Evolutionary conservation across 805 yeast species (phyloP), one percentile per base, ranked within the genome.

Genomic region (Candida ortonii): DNA sequence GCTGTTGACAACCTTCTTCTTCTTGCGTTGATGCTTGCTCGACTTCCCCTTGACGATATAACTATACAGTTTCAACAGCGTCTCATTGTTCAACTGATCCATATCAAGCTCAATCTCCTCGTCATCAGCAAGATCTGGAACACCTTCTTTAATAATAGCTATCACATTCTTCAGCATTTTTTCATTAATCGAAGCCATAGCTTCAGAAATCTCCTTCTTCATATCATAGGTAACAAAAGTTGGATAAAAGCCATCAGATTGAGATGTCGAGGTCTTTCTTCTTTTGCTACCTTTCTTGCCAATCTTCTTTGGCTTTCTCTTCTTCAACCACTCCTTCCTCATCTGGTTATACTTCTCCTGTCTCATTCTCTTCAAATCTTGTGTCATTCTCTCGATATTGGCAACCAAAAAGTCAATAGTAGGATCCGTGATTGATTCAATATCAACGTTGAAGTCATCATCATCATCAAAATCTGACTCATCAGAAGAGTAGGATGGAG

Each of bases 41-140:
- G 58, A 63, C 50, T 67, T 64, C 43, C 64, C 66, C 37, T 61
- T 61, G 41, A 82, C 84, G 47, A 93, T 87, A 49, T 82, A 84
- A 57, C 83, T 81, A 70, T 88, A 90, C 44, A 93, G 68, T 53
- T 85, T 84, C 57, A 85, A 64, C 35, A 90, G 73, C 1, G 97
- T 89, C 25, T 76, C 67, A 46, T 86, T 87, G 51, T 86, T 96
- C 49, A 93, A 71, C 61, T 83, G 83, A 57, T 93, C 97, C 80
- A 93, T 84, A 61, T 93, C 98, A 41, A 93, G 72, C 67, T 93
- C 98, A 42, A 93, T 93, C 66, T 93, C 97, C 38, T 90, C 97
- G 50, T 87, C 90, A 50, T 73, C 78, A 39, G 70, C 73, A 49
- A 73, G 68, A 41, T 76, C 84, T 4, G 80, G 79, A 73, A 80